These are phyloP conservation scores for Schizosaccharomyces osmophilus DNA, from an alignment of 805 yeast species.

Conservation along the genomic window DNA sequence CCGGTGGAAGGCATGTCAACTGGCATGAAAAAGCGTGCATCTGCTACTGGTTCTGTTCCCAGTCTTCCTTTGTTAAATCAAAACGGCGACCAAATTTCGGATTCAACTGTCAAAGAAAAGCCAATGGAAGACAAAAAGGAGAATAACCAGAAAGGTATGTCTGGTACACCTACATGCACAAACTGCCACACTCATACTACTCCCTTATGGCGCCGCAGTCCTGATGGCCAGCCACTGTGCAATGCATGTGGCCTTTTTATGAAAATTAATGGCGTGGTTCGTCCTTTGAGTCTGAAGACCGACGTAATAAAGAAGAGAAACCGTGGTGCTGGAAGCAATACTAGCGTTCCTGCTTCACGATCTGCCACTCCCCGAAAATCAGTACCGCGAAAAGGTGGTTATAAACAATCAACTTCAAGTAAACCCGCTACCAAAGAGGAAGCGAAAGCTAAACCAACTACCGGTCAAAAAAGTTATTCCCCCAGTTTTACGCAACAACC, in stretches of 20 bases:
- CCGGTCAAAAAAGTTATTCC: too few species aligned
- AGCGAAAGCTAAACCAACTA: background rate
- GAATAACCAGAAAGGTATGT: background rate
- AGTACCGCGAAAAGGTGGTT: background rate
- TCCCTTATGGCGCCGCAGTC: constrained; percentile 84
- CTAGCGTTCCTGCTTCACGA: background rate
- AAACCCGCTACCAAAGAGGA: background rate
- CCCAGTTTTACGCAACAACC: too few species aligned
- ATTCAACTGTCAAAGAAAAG: background rate
- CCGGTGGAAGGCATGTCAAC: background rate
- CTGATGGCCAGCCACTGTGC: constrained; percentile 78
- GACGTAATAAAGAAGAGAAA: constrained; percentile 85
- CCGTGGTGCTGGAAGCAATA: constrained; percentile 20
- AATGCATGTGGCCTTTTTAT: constrained; percentile 89
- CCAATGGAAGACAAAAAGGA: background rate
- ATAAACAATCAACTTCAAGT: background rate
- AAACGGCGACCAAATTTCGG: background rate
- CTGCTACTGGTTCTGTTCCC: background rate
- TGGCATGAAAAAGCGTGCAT: background rate
- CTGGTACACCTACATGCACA: constrained; percentile 8
- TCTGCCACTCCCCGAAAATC: background rate
- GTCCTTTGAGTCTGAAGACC: constrained; percentile 75
- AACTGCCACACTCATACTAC: constrained; percentile 84
- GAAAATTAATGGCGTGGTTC: constrained; percentile 80
- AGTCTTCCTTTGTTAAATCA: background rate